Base-by-base conservation (phyloP, 148 eudicot species). In the Gaultheria prostrata region DNA sequence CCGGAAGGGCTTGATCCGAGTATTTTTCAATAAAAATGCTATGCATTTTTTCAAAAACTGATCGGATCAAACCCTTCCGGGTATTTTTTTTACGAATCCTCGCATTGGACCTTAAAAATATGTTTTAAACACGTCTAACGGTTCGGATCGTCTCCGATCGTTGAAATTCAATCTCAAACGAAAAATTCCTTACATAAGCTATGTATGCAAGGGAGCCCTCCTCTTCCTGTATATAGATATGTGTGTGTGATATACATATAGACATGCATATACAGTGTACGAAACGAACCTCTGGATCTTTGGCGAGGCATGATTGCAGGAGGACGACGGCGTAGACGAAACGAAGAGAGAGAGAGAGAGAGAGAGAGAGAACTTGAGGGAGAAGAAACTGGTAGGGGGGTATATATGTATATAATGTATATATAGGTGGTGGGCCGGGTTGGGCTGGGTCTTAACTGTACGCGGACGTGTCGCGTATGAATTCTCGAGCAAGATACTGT, bases 221-320 rank as follows among this genome's bases (percentile, higher is more conserved):
- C n/a, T n/a, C n/a, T n/a, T n/a, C n/a, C n/a, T n/a, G n/a, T n/a
- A n/a, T n/a, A n/a, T n/a, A n/a, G n/a, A 18, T 32, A 15, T 15
- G 15, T 3, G 7, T 7, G 0, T 13, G 18, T 33, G 1, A 5
- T 39, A 39, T 39, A 39, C 43, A 39, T 13, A 71, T 6, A 3
- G 5, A 26, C 24, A 56, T 56, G 35, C 9, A 78, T 8, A 12
- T 20, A 33, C 17, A 5, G 43, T 28, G 45, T 28, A 67, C 72
- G 18, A 17, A 67, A 67, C 46, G 2, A 57, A 56, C 81, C 81
- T 79, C 48, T 69, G 49, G 67, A 79, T 69, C 81, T 56, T 30
- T 69, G 46, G 48, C 81, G 81, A 79, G 67, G 24, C 81, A 79
- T 79, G 69, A 20, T 33, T 18, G 46, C 7, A 2, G 24, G 30